These are phyloP conservation scores for Nemania abortiva DNA, from an alignment of 2,329 filamentous ascomycete genomes.

Conservation along the genomic window DNA sequence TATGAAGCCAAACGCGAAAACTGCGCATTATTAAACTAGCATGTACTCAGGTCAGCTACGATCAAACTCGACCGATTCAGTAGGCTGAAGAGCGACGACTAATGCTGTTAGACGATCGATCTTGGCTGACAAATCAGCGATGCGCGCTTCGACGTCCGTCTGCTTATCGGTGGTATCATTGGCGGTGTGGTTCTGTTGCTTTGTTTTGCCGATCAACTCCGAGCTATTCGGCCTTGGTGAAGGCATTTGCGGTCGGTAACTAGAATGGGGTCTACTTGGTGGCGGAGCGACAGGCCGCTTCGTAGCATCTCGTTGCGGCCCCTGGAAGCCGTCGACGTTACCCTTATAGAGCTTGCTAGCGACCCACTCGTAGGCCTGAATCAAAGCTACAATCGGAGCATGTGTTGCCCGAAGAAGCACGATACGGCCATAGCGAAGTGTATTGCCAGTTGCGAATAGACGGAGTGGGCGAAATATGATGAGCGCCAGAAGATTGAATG, in stretches of 20 bases:
- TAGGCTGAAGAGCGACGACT: slow-evolving; percentile 62
- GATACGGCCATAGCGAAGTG: slow-evolving; percentile 72
- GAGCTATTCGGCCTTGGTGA: slow-evolving; percentile 44
- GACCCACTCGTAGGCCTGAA: slow-evolving; percentile 74
- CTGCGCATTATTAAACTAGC: neutral
- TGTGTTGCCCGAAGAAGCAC: slow-evolving; percentile 73
- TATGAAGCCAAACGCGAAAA: neutral
- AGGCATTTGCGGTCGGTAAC: slow-evolving; percentile 44
- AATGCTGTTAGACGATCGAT: slow-evolving; percentile 69
- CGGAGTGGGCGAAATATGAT: slow-evolving; percentile 78
- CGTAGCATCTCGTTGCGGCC: slow-evolving; percentile 52
- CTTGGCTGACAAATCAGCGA: slow-evolving; percentile 67
- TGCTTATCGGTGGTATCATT: slow-evolving; percentile 56
- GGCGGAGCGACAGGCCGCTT: slow-evolving; percentile 45
- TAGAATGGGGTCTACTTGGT: slow-evolving; percentile 41
- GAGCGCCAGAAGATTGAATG: slow-evolving; percentile 80
- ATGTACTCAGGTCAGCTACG: slow-evolving; percentile 35
- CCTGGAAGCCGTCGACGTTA: slow-evolving; percentile 63
- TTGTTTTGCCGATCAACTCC: slow-evolving; percentile 42
- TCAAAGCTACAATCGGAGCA: slow-evolving; percentile 75
- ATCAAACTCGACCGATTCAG: slow-evolving; percentile 41
- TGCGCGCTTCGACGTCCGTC: slow-evolving; percentile 61
- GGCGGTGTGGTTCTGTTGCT: slow-evolving; percentile 44
- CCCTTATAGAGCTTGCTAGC: slow-evolving; percentile 55
- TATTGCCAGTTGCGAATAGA: slow-evolving; percentile 71